Conservation (phyloP, 2,329 filamentous ascomycete genomes). For the Chlorencoelia australis region DNA sequence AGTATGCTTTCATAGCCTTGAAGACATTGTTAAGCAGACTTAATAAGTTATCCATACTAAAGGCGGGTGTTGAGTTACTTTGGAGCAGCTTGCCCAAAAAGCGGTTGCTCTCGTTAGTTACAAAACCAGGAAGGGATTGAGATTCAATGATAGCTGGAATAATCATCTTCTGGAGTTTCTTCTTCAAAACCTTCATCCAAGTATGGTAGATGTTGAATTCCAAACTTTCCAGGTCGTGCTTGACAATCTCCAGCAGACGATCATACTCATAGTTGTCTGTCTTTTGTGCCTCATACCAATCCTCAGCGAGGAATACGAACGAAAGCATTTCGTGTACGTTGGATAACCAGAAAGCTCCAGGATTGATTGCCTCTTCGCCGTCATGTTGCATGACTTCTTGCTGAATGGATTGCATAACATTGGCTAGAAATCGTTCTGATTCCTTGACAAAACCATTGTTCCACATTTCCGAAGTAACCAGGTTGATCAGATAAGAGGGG, state of each 20-base stretch:
- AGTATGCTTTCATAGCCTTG: constrained; percentile 98
- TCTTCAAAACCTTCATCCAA: constrained; percentile 99
- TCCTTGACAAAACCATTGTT: constrained; percentile 99
- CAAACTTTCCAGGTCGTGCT: constrained; percentile 94
- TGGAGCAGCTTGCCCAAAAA: constrained; percentile 96
- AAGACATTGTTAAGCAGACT: constrained; percentile 94
- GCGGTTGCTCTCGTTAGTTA: constrained; percentile 95
- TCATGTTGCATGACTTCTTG: constrained; percentile 99
- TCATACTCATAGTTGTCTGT: constrained; percentile 99
- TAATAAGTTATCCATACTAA: constrained; percentile 98
- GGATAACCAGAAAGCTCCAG: constrained; percentile 95
- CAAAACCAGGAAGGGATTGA: constrained; percentile 93
- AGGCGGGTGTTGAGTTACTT: constrained; percentile 83
- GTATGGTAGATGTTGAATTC: constrained; percentile 99
- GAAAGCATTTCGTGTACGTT: constrained; percentile 99
- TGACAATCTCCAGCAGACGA: constrained; percentile 92
- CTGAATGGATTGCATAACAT: constrained; percentile 99
- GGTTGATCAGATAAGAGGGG: constrained; percentile 96
- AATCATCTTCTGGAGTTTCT: constrained; percentile 99
- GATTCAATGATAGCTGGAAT: constrained; percentile 98
- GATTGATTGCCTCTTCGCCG: constrained; percentile 81
- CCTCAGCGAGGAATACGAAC: constrained; percentile 96
- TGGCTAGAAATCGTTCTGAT: constrained; percentile 95
- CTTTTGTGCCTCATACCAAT: constrained; percentile 99
- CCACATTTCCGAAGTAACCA: constrained; percentile 99